A percentile compares a stretch with the other conserved stretches of the same genome.
These are phyloP conservation scores for Colletotrichum karsti DNA, from an alignment of 2,329 filamentous ascomycete species.

Conservation along the genomic window DNA sequence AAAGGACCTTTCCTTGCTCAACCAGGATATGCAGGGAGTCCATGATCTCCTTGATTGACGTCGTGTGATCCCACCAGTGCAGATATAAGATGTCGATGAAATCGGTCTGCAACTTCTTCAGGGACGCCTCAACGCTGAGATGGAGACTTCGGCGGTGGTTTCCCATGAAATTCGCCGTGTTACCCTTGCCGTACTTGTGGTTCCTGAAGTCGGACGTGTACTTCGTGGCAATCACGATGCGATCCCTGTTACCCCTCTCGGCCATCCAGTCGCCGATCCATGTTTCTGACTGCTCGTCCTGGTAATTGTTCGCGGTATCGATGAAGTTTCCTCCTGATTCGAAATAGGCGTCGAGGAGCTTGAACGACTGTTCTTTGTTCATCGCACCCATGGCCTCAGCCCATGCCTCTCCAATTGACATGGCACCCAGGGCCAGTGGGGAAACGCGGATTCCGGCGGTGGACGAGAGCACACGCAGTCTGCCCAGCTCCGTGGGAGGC, in stretches of 20 bases:
- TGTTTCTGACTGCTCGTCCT: conserved; percentile 63
- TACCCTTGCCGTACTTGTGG: conserved; percentile 45
- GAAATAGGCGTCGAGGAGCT: conserved; percentile 65
- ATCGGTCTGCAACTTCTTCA: conserved; percentile 53
- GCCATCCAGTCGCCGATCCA: conserved; percentile 69
- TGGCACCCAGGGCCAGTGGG: conserved; percentile 60
- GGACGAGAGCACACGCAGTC: conserved; percentile 59
- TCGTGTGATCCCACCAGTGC: conserved; percentile 54
- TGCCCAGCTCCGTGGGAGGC: conserved; percentile 59
- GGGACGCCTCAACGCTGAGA: conserved; percentile 49
- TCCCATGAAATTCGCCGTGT: conserved; percentile 50
- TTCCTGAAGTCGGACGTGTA: conserved; percentile 58
- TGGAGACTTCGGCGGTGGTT: conserved; percentile 52
- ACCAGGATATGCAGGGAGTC: conserved; percentile 50
- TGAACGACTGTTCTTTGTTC: conserved; percentile 62
- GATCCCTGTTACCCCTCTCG: conserved; percentile 56
- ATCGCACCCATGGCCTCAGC: conserved; percentile 57
- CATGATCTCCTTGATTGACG: conserved; percentile 52
- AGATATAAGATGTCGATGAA: conserved; percentile 55
- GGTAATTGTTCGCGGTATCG: conserved; percentile 69
- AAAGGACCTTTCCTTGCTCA: conserved; percentile 48
- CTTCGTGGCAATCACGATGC: conserved; percentile 65
- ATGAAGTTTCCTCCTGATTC: conserved; percentile 74
- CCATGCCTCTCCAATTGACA: conserved; percentile 61
- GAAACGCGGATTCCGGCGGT: conserved; percentile 60